phyloP scores from a whole-genome alignment of 192 early-diverging fungal species.

The Linnemannia zychae region DNA sequence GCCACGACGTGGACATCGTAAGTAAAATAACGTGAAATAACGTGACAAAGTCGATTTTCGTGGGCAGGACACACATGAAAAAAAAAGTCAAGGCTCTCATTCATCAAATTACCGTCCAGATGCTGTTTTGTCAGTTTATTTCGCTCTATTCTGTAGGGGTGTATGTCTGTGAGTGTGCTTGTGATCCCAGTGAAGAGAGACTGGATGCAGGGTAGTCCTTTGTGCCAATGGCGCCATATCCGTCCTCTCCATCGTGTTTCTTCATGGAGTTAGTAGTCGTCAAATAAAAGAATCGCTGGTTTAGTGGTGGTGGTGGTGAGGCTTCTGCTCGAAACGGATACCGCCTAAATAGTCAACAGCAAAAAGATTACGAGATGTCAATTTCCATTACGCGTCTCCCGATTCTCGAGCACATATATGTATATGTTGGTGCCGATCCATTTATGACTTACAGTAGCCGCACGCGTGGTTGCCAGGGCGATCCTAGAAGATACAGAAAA shows the following conservation, averaged over 20 bases:
- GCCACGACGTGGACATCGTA: too few species aligned
- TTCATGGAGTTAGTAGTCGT: not conserved
- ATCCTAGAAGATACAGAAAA: slow-evolving; percentile 54
- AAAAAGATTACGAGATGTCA: slow-evolving; percentile 7
- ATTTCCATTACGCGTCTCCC: not conserved
- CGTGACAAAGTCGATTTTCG: too few species aligned
- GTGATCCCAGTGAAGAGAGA: too few species aligned
- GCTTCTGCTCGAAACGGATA: slow-evolving; percentile 84
- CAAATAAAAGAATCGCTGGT: too few species aligned
- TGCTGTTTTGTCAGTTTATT: too few species aligned
- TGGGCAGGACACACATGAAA: too few species aligned
- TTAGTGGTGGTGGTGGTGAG: slow-evolving; percentile 70
- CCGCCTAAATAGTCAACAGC: slow-evolving; percentile 68
- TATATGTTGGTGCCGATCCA: not conserved
- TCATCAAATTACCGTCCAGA: too few species aligned
- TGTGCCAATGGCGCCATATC: not conserved
- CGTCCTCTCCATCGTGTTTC: not conserved
- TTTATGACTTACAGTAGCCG: slow-evolving; percentile 77
- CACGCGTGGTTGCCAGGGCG: slow-evolving; percentile 78
- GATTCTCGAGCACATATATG: not conserved
- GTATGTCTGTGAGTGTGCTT: too few species aligned
- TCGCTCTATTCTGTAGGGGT: too few species aligned
- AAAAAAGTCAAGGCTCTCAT: too few species aligned
- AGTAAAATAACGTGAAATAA: too few species aligned
- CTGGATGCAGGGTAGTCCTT: not conserved